Percentiles rank a stretch among this genome's conserved stretches.
These are phyloP conservation scores for Euryodendron excelsum DNA, from an alignment of 148 eudicot genomes.

Conservation along the genomic window DNA sequence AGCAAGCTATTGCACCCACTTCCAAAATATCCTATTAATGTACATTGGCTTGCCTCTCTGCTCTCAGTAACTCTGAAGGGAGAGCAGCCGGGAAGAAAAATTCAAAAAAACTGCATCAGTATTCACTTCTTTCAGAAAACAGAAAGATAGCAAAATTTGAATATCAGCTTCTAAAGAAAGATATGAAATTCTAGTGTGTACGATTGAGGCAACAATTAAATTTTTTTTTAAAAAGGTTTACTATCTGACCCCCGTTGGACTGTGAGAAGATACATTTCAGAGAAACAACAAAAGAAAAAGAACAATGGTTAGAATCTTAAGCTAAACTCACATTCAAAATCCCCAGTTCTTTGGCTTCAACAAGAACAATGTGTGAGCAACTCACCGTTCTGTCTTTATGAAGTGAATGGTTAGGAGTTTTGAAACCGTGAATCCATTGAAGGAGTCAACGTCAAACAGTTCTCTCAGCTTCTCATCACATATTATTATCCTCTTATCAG, in stretches of 20 bases:
- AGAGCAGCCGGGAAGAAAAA: background rate
- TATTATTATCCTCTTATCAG: slow-evolving; percentile 64
- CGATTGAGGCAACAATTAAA: background rate
- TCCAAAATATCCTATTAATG: background rate
- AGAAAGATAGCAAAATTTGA: background rate
- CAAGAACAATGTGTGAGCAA: slow-evolving; percentile 9
- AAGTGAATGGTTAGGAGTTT: slow-evolving; percentile 65
- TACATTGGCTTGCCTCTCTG: background rate
- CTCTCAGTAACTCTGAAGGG: background rate
- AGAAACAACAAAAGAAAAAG: background rate
- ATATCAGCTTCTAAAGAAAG: background rate
- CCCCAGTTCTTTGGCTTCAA: slow-evolving; percentile 6
- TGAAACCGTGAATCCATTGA: slow-evolving; percentile 65
- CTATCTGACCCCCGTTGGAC: background rate
- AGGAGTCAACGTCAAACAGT: slow-evolving; percentile 74
- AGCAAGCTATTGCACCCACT: background rate
- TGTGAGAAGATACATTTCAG: slow-evolving; percentile 6
- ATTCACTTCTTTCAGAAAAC: background rate
- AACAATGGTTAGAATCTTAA: slow-evolving; percentile 4
- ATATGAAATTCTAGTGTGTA: background rate
- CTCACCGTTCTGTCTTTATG: slow-evolving; percentile 50
- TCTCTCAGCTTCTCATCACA: slow-evolving; percentile 93
- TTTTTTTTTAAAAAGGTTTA: background rate
- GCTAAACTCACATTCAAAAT: slow-evolving; percentile 16
- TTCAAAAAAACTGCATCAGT: background rate